Conservation (phyloP, 2,329 filamentous ascomycete genomes). For the Herpotrichia juniperi region DNA sequence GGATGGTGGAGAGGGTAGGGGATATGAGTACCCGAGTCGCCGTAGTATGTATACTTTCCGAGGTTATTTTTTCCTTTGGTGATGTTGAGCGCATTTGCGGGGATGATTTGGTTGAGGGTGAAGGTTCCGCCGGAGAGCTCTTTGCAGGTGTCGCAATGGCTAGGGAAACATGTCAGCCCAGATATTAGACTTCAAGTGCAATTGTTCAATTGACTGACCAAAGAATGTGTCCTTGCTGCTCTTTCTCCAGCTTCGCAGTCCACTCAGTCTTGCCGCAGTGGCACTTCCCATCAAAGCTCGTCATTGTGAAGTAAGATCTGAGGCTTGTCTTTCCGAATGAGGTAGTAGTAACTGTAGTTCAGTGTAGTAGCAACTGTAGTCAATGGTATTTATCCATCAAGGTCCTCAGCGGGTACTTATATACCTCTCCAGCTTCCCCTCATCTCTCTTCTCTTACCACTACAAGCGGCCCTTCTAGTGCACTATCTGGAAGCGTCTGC, state of each 20-base stretch:
- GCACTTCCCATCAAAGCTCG: slow-evolving; percentile 58
- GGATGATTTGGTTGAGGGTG: slow-evolving; percentile 62
- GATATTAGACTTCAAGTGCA: neutral
- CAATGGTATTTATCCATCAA: slow-evolving; percentile 10
- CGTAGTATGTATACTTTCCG: slow-evolving; percentile 61
- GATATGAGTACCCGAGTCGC: slow-evolving; percentile 55
- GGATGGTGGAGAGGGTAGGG: neutral
- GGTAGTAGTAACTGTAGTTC: neutral
- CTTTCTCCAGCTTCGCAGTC: slow-evolving; percentile 55
- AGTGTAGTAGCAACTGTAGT: neutral
- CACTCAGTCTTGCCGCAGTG: slow-evolving; percentile 62
- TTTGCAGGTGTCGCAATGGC: slow-evolving; percentile 66
- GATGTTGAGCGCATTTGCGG: slow-evolving; percentile 56
- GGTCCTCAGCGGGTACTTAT: slow-evolving; percentile 18
- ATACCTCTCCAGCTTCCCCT: slow-evolving; percentile 5
- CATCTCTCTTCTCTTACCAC: neutral
- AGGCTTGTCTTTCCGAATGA: neutral
- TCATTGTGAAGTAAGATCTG: slow-evolving; percentile 41
- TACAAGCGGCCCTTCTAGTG: neutral
- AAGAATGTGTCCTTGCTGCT: slow-evolving; percentile 53
- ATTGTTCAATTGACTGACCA: slow-evolving; percentile 52
- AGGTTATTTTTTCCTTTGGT: slow-evolving; percentile 56
- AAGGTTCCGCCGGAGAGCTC: slow-evolving; percentile 56
- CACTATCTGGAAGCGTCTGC: neutral
- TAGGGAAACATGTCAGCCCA: slow-evolving; percentile 25